Conservation (phyloP, 179 eudicot species). For the Spergularia azorica region DNA sequence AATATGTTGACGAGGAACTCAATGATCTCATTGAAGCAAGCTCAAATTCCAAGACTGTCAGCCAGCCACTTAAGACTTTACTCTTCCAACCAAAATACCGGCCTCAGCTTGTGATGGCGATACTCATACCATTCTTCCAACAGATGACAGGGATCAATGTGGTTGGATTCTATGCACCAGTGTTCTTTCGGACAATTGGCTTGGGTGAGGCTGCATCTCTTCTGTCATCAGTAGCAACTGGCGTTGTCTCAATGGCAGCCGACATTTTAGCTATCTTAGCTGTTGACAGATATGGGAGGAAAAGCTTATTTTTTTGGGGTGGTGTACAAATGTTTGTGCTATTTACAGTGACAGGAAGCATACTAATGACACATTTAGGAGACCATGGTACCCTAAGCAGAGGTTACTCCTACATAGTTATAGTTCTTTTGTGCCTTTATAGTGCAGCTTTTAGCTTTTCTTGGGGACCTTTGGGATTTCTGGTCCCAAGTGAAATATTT, state of each 20-base stretch:
- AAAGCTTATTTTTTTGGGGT: conserved; percentile 34
- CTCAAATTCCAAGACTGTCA: conserved; percentile 8
- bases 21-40: conserved; percentile 30
- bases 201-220: conserved; percentile 44
- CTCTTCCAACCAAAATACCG: conserved; percentile 18
- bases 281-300: conserved; percentile 36
- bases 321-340: conserved; percentile 32
- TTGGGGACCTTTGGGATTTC: conserved; percentile 42
- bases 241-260: conserved; percentile 17
- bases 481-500: conserved; percentile 44
- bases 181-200: conserved; percentile 39
- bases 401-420: conserved; percentile 25
- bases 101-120: conserved; percentile 39
- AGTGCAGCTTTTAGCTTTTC: conserved; percentile 34
- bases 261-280: conserved; percentile 23
- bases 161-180: conserved; percentile 36
- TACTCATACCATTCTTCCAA: conserved; percentile 39
- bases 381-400: conserved; percentile 29
- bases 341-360: conserved; percentile 27
- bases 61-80: conserved; percentile 8
- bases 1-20: conserved; percentile 31
- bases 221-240: conserved; percentile 29
- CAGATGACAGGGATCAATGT: conserved; percentile 41
- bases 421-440: conserved; percentile 31
- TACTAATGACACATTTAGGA: conserved; percentile 28